These are phyloP conservation scores for Spiromastix sp. DNA, from an alignment of 2,329 filamentous ascomycete species.

Conservation along the genomic window DNA sequence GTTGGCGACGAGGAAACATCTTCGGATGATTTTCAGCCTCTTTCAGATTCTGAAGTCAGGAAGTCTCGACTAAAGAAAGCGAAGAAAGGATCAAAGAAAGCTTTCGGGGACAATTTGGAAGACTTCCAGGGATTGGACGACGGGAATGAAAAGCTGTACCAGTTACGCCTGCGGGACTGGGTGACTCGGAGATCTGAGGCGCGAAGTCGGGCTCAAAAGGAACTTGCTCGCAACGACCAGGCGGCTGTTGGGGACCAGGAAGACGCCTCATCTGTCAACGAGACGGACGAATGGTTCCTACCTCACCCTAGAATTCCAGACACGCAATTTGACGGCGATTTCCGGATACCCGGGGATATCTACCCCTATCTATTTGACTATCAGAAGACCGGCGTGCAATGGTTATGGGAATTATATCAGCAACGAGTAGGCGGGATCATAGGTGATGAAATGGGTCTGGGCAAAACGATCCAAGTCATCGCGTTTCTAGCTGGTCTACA, in stretches of 20 bases:
- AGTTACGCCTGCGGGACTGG: constrained; percentile 66
- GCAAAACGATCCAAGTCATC: constrained; percentile 77
- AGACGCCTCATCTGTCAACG: constrained; percentile 6
- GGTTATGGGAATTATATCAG: constrained; percentile 84
- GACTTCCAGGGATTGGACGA: constrained; percentile 66
- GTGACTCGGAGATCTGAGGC: constrained; percentile 52
- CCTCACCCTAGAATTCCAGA: constrained; percentile 77
- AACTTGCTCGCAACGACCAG: constrained; percentile 22
- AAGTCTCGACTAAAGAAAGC: constrained; percentile 16
- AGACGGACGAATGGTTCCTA: constrained; percentile 64
- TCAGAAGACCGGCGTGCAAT: constrained; percentile 92
- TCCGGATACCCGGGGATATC: constrained; percentile 83
- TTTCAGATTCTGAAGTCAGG: constrained; percentile 11
- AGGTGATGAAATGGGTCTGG: constrained; percentile 97
- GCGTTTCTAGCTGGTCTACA: constrained; percentile 84
- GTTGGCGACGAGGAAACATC: constrained; percentile 13
- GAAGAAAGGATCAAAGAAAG: constrained; percentile 26
- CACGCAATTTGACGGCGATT: constrained; percentile 60
- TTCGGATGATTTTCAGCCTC: constrained; percentile 6
- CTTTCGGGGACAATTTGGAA: constrained; percentile 34
- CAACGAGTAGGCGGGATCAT: constrained; percentile 90
- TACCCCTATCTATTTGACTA: constrained; percentile 90
- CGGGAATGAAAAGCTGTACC: constrained; percentile 75
- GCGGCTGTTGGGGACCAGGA: constrained; percentile 34
- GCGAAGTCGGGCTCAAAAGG: constrained; percentile 37